Conservation (phyloP, 2,329 filamentous ascomycete species). For the Xylariales sp. region DNA sequence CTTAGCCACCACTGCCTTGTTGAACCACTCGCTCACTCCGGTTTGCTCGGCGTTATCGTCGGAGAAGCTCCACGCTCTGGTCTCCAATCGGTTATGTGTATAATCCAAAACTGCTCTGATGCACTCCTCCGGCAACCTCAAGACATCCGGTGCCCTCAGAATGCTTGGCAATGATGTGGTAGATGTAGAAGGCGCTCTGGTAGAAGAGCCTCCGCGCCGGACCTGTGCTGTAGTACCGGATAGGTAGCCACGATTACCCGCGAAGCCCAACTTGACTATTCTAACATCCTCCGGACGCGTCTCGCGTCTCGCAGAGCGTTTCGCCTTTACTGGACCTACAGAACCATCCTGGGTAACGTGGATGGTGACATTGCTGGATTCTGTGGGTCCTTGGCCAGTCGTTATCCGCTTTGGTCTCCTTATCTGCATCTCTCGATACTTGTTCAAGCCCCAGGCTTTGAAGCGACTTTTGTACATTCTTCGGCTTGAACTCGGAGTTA, state of each 20-base stretch:
- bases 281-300: no score
- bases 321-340: no score
- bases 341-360: no score
- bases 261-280: no score
- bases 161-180: neutral
- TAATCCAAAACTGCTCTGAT: conserved; percentile 3
- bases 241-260: neutral
- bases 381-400: no score
- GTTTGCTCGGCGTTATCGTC: neutral
- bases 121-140: conserved; percentile 7
- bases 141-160: neutral
- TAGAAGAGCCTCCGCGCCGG: no score
- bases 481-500: no score
- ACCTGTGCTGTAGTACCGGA: neutral
- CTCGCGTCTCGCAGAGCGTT: no score
- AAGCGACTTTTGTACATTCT: conserved; percentile 6
- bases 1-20: conserved; percentile 2
- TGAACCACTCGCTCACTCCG: conserved; percentile 3
- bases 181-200: neutral
- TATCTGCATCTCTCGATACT: neutral
- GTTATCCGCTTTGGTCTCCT: no score
- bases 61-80: neutral
- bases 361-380: no score
- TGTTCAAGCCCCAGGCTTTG: neutral
- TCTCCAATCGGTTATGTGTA: conserved; percentile 4